Conservation (phyloP, 1,284 basidiomycete species). For the Papiliotrema laurentii region DNA sequence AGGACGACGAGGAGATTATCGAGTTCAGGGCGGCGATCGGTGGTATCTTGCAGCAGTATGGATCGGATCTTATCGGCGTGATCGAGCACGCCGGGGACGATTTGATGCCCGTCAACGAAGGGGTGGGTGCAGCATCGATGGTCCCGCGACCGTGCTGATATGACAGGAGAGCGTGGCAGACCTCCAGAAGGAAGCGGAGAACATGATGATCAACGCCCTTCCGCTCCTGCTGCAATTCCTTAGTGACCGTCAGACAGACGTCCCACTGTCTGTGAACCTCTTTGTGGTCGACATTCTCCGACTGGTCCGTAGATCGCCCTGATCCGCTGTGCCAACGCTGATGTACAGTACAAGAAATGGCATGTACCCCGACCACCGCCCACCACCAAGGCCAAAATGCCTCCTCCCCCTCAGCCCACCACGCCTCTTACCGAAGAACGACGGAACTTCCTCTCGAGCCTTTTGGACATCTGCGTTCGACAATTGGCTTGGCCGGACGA, state of each 20-base stretch:
- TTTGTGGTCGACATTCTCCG: constrained; percentile 70
- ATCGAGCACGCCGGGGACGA: constrained; percentile 70
- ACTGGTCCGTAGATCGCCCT: constrained; percentile 55
- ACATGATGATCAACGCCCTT: constrained; percentile 64
- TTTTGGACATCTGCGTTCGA: constrained; percentile 73
- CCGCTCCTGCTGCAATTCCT: constrained; percentile 84
- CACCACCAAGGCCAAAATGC: constrained; percentile 16
- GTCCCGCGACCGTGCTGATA: no score
- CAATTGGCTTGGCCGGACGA: constrained; percentile 61
- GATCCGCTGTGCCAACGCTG: not conserved
- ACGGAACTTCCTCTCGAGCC: constrained; percentile 70
- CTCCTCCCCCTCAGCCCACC: constrained; percentile 16
- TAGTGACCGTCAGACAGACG: constrained; percentile 82
- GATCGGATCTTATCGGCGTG: constrained; percentile 79
- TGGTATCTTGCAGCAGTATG: constrained; percentile 74
- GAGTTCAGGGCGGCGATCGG: constrained; percentile 87
- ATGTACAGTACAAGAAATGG: constrained; percentile 25
- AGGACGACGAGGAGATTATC: constrained; percentile 67
- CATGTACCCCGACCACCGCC: constrained; percentile 13
- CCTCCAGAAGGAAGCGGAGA: constrained; percentile 63
- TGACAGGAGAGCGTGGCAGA: no score
- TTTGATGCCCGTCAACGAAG: no score
- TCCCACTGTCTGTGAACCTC: constrained; percentile 75
- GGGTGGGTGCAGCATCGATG: no score
- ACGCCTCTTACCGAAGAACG: constrained; percentile 59